Conservation (phyloP, 257 asterid genomes). For the Coffea canephora region DNA sequence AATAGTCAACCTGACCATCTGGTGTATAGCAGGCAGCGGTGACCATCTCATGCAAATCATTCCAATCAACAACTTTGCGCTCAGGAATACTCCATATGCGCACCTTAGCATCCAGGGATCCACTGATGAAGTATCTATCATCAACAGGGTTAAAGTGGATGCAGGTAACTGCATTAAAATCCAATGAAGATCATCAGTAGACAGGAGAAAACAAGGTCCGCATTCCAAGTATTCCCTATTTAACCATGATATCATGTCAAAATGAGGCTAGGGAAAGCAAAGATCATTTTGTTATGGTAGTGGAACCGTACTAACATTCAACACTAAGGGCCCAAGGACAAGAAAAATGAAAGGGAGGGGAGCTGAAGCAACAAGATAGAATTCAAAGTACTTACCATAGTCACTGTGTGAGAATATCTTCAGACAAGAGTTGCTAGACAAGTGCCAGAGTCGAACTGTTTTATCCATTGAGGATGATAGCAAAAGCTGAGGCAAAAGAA, state of each 20-base stretch:
- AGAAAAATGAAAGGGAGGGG: neutral
- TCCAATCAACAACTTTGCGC: constrained; percentile 95
- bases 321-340: neutral
- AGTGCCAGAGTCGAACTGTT: constrained; percentile 96
- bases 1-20: constrained; percentile 83
- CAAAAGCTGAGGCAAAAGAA: constrained; percentile 53
- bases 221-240: neutral
- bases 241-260: neutral
- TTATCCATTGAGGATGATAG: constrained; percentile 97
- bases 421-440: constrained; percentile 77
- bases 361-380: neutral
- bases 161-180: constrained; percentile 76
- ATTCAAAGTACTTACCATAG: constrained; percentile 61
- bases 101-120: constrained; percentile 96
- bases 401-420: constrained; percentile 92
- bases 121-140: constrained; percentile 96
- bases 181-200: constrained; percentile 20
- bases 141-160: constrained; percentile 98
- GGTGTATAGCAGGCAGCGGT: constrained; percentile 99
- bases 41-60: constrained; percentile 97
- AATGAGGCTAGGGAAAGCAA: neutral
- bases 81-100: constrained; percentile 99
- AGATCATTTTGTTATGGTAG: neutral
- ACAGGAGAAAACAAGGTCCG: neutral
- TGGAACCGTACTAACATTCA: neutral